A percentile compares a stretch with the other conserved stretches of the same genome.
These are phyloP conservation scores for Ophiostoma perfectum DNA, from an alignment of 2,329 filamentous ascomycete genomes.

Conservation along the genomic window DNA sequence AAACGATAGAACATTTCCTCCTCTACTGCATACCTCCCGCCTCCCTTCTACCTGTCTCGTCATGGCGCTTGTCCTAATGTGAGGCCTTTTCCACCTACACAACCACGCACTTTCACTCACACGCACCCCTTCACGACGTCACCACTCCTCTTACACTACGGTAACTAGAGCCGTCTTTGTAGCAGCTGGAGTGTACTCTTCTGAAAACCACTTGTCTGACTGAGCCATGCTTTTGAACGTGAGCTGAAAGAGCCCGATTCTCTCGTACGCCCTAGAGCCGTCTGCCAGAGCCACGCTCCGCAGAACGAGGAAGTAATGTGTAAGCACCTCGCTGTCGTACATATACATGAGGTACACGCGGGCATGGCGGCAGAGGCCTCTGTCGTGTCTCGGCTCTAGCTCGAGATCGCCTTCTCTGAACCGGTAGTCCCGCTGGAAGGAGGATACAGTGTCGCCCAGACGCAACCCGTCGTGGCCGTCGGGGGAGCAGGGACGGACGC, in stretches of 20 bases:
- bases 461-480: neutral
- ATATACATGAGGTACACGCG: neutral
- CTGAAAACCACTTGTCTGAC: neutral
- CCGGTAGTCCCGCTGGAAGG: neutral
- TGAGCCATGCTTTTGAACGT: neutral
- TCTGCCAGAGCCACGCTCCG: neutral
- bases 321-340: neutral
- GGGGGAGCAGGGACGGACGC: neutral
- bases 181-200: neutral
- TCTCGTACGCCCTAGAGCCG: neutral
- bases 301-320: neutral
- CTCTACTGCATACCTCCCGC: no score
- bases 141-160: neutral
- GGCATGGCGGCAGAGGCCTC: neutral
- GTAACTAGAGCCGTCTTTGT: neutral
- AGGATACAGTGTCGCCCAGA: neutral
- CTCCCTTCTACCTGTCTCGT: no score
- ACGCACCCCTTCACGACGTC: no score
- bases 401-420: neutral
- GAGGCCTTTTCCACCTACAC: no score
- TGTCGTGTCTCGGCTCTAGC: neutral
- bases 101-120: no score
- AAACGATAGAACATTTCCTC: no score
- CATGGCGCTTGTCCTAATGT: no score
- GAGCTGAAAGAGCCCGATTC: neutral